Evolutionary conservation across 2,329 filamentous ascomycete species (phyloP).

Genomic region (Pezicula neosporulosa): DNA sequence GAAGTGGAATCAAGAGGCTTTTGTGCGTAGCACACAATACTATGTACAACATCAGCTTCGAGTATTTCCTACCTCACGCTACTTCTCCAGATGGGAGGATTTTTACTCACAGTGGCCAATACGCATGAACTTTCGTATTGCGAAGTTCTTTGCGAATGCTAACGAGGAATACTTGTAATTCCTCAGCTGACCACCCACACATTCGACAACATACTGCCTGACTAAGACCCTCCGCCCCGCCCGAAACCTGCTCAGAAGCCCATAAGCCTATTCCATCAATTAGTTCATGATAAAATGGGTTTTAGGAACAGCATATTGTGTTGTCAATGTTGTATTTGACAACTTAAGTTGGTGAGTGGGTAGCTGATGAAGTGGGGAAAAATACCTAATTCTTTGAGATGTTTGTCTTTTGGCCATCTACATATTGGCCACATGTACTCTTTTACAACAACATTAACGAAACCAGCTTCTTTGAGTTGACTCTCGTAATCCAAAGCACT

Average conservation of each 20-base stretch:
- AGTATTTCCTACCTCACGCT: too few relatives aligned
- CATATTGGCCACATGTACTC: conserved; percentile 46
- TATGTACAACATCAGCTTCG: too few relatives aligned
- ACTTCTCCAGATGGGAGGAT: too few relatives aligned
- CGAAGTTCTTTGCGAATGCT: conserved; percentile 1
- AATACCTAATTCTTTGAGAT: conserved; percentile 10
- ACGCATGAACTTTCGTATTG: conserved; percentile 5
- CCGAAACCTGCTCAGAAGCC: too few relatives aligned
- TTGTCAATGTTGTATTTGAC: too few relatives aligned
- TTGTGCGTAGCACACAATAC: too few relatives aligned
- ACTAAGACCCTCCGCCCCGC: background rate
- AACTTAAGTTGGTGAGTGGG: too few relatives aligned
- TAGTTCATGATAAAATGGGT: too few relatives aligned
- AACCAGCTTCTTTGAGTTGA: conserved; percentile 5
- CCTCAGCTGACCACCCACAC: conserved; percentile 2
- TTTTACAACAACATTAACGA: conserved; percentile 28
- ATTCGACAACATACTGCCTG: conserved; percentile 4
- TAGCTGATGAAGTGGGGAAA: background rate
- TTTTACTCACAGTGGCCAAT: background rate
- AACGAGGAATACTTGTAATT: conserved; percentile 6
- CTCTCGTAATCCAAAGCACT: conserved; percentile 16
- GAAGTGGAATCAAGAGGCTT: too few relatives aligned
- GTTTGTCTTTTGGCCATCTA: conserved; percentile 45
- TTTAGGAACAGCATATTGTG: too few relatives aligned
- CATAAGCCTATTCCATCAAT: too few relatives aligned